A percentile compares a stretch with the other conserved stretches of the same genome.
phyloP scores from a whole-genome alignment of 305 asterid species.

The Fraxinus baroniana region DNA sequence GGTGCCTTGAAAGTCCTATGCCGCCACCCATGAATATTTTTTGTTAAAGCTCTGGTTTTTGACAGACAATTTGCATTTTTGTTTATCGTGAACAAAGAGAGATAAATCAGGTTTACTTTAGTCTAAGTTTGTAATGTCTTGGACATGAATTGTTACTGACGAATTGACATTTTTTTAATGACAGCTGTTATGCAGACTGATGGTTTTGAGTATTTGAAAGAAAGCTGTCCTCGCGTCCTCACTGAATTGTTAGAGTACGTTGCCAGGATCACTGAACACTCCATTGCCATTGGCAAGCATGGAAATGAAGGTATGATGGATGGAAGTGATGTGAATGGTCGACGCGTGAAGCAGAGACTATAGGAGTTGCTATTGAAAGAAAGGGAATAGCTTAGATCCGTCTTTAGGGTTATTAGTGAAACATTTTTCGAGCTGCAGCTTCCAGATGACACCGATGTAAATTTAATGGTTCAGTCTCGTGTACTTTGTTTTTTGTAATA shows the following conservation, averaged over 20 bases:
- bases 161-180: constrained; percentile 7
- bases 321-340: constrained; percentile 68
- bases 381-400: constrained; percentile 34
- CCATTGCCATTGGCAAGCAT: constrained; percentile 46
- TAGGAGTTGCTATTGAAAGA: constrained; percentile 29
- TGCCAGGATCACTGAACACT: constrained; percentile 68
- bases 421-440: constrained; percentile 20
- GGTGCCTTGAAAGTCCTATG: neutral
- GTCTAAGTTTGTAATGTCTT: neutral
- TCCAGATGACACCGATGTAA: constrained; percentile 31
- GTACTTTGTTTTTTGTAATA: constrained; percentile 17
- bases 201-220: constrained; percentile 73
- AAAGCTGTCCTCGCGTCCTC: constrained; percentile 65
- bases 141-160: constrained; percentile 8
- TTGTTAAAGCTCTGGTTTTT: neutral
- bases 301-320: constrained; percentile 51
- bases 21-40: neutral
- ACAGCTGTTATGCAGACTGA: constrained; percentile 87
- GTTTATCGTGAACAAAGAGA: neutral
- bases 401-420: constrained; percentile 20
- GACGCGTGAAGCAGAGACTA: constrained; percentile 87
- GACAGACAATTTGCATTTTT: neutral
- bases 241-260: constrained; percentile 68
- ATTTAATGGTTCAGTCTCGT: constrained; percentile 20
- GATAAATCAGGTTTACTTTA: neutral